Conservation (phyloP, 2,329 filamentous ascomycete genomes). For the Neophaeococcomyces mojaviensis region DNA sequence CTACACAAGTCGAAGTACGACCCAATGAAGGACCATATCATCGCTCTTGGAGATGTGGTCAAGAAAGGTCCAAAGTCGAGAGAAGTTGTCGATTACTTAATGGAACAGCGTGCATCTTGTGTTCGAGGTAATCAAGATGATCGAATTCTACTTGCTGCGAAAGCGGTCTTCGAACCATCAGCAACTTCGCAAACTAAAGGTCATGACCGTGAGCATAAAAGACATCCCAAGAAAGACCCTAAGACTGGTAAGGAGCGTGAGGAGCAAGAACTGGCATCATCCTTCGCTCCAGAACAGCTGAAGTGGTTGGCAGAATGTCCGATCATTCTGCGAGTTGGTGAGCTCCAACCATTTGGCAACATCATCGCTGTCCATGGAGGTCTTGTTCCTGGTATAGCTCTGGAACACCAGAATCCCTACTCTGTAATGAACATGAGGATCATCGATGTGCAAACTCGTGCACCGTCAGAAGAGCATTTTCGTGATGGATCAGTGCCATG, state of each 20-base stretch:
- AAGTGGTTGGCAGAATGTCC: conserved; percentile 64
- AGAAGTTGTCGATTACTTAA: conserved; percentile 69
- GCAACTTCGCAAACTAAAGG: conserved; percentile 16
- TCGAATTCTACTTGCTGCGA: conserved; percentile 62
- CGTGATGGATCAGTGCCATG: conserved; percentile 52
- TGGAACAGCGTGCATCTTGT: conserved; percentile 64
- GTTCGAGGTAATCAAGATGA: conserved; percentile 95
- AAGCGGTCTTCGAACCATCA: conserved; percentile 32
- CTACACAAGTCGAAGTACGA: conserved; percentile 61
- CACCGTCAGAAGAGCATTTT: conserved; percentile 43
- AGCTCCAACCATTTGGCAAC: conserved; percentile 53
- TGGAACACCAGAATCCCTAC: conserved; percentile 66
- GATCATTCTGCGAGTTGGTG: conserved; percentile 68
- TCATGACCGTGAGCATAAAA: conserved; percentile 7
- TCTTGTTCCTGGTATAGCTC: conserved; percentile 64
- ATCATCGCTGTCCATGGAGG: conserved; percentile 73
- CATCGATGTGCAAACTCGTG: conserved; percentile 56
- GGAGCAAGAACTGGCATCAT: conserved; percentile 49
- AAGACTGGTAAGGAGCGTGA: conserved; percentile 25
- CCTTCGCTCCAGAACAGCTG: conserved; percentile 53
- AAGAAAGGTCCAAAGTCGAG: conserved; percentile 78
- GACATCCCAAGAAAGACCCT: conserved; percentile 27
- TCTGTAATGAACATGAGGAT: conserved; percentile 90
- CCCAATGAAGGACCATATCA: conserved; percentile 57
- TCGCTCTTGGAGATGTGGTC: conserved; percentile 72